Base-by-base conservation (phyloP, 1,284 basidiomycete genomes). In the Malassezia nana region DNA sequence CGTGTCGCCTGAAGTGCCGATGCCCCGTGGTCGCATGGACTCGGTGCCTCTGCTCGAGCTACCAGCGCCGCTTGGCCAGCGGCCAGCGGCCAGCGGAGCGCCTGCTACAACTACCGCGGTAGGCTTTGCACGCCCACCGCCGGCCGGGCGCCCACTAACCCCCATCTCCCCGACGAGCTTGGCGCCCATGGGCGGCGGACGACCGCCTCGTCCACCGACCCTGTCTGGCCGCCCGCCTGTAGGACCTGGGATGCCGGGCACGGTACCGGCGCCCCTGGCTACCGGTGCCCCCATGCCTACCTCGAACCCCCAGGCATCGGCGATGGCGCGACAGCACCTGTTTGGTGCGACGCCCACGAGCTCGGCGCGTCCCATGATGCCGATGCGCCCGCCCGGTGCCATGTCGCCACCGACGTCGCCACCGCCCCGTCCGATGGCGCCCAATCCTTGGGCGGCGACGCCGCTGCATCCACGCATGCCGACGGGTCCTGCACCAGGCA, bases 31-130 rank as follows among this genome's bases (percentile, higher is more conserved):
- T 13, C 63, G 68, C 10, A 59, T 69, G 10, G 69, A 72, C 20
- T 52, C 67, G 10, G 69, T 73, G 25, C 69, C 70, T 20, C 56
- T 74, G 24, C 61, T 74, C 15, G 70, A 72, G 55, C 62, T 74
- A 26, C 71, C 71, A 10, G 71, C 68, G 15, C 66, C 71, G 28
- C 58, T 74, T n/a, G 71, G 65, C 20, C 61, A 30, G 49, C 30
- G 40, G 24, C 40, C n/a, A 15, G 40, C 33, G 15, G n/a, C 24
- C 6, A 6, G 40, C 13, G 10, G 10, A 3, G 40, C 40, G 4
- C 24, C 40, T 15, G 30, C 8, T 31, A 15, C 40, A 26, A 13
- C 13, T 15, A 25, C n/a, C 22, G 22, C 40, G 9, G 22, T 42
- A 18, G 22, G 40, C 40, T 28, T 25, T 16, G 40, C 40, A 24